These are phyloP conservation scores for Anisodus tanguticus DNA, from an alignment of 257 asterid genomes.

Conservation along the genomic window DNA sequence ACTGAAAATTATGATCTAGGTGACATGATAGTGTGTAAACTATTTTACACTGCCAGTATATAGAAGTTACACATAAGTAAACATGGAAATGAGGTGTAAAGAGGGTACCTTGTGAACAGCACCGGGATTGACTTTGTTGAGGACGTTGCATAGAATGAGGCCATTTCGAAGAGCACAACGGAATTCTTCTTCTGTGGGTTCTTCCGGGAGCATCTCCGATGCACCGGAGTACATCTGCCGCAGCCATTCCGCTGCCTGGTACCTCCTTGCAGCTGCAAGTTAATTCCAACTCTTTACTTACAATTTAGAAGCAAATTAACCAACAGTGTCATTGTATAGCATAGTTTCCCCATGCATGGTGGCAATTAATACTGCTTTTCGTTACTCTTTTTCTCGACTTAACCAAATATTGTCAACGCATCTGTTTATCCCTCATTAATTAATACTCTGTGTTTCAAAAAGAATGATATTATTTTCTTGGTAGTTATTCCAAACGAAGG, in stretches of 20 bases:
- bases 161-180: constrained; percentile 87
- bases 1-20: not conserved
- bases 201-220: constrained; percentile 61
- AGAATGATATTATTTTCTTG: too few species aligned
- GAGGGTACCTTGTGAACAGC: constrained; percentile 76
- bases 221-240: constrained; percentile 78
- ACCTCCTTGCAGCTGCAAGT: constrained; percentile 70
- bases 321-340: not conserved
- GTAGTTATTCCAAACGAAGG: too few species aligned
- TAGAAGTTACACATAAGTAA: not conserved
- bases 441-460: too few species aligned
- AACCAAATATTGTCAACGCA: too few species aligned
- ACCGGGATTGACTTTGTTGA: constrained; percentile 93
- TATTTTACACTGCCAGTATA: not conserved
- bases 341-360: not conserved
- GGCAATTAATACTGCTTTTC: too few species aligned
- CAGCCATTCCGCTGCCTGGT: constrained; percentile 92
- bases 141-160: constrained; percentile 93
- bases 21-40: not conserved
- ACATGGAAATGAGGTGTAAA: not conserved
- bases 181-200: constrained; percentile 82
- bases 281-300: not conserved
- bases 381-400: too few species aligned
- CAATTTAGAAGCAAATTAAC: too few species aligned
- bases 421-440: too few species aligned